These are phyloP conservation scores for Rhizopogon salebrosus DNA, from an alignment of 768 basidiomycete genomes.

Conservation along the genomic window DNA sequence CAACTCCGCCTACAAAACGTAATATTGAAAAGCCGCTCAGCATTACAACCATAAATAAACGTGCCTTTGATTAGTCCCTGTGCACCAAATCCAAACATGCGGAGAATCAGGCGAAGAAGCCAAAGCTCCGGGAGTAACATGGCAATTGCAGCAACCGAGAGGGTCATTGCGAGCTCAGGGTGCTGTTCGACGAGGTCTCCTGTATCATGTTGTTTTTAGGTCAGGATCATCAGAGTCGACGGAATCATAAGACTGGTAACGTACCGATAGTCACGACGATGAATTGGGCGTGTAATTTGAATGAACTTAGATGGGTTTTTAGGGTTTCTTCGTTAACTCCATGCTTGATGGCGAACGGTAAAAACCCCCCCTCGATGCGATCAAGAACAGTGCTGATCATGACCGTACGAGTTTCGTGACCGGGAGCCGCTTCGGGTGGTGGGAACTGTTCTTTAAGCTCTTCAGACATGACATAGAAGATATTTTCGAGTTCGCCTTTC, in stretches of 20 bases:
- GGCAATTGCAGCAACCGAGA: background rate
- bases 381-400: slow-evolving; percentile 18
- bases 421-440: slow-evolving; percentile 24
- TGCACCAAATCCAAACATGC: slow-evolving; percentile 33
- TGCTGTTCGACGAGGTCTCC: slow-evolving; percentile 34
- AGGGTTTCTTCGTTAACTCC: slow-evolving; percentile 21
- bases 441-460: slow-evolving; percentile 23
- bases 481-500: slow-evolving; percentile 13
- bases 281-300: slow-evolving; percentile 20
- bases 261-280: slow-evolving; percentile 21
- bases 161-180: slow-evolving; percentile 20
- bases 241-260: background rate
- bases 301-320: slow-evolving; percentile 13
- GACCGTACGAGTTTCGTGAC: slow-evolving; percentile 20
- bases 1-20: background rate
- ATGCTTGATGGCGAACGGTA: slow-evolving; percentile 15
- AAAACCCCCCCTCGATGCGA: slow-evolving; percentile 20
- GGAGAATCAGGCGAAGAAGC: slow-evolving; percentile 26
- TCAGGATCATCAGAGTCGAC: too few relatives aligned
- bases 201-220: slow-evolving; percentile 2
- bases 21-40: background rate
- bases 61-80: slow-evolving; percentile 29
- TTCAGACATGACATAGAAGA: slow-evolving; percentile 12
- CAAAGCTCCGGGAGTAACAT: slow-evolving; percentile 27
- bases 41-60: background rate